These are phyloP conservation scores for Biscogniauxia sp. DNA, from an alignment of 2,329 filamentous ascomycete genomes.

Conservation along the genomic window DNA sequence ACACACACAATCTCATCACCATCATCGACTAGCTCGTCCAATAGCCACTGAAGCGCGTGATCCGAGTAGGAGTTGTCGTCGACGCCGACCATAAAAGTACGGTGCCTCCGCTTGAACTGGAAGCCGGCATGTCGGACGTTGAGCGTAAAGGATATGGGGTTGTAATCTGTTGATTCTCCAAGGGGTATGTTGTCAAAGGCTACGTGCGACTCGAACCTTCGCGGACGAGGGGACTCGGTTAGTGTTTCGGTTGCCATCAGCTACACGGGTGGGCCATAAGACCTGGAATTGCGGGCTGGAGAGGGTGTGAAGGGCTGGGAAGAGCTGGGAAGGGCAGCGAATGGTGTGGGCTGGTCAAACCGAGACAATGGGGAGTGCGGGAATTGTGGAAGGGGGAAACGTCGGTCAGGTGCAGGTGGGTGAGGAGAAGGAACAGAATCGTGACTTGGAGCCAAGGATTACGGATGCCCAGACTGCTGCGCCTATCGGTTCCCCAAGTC, in stretches of 20 bases:
- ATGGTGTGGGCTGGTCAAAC: slow-evolving; percentile 3
- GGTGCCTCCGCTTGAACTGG: slow-evolving; percentile 73
- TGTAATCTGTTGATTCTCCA: slow-evolving; percentile 58
- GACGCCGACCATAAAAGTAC: slow-evolving; percentile 87
- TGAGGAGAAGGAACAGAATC: neutral
- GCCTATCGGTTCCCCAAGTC: neutral
- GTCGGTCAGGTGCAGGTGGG: neutral
- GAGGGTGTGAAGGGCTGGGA: slow-evolving; percentile 6
- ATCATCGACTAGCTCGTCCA: slow-evolving; percentile 89
- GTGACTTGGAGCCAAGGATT: slow-evolving; percentile 2
- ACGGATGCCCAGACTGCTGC: neutral
- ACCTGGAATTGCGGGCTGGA: slow-evolving; percentile 4
- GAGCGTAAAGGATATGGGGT: slow-evolving; percentile 70
- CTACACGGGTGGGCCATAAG: slow-evolving; percentile 6
- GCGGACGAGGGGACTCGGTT: slow-evolving; percentile 32
- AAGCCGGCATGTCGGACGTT: slow-evolving; percentile 86
- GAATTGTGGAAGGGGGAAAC: neutral
- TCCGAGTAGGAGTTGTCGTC: slow-evolving; percentile 92
- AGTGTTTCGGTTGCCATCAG: slow-evolving; percentile 34
- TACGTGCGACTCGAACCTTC: slow-evolving; percentile 59
- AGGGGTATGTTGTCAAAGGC: slow-evolving; percentile 59
- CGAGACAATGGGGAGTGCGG: neutral
- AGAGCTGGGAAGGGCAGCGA: slow-evolving; percentile 8
- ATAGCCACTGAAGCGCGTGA: slow-evolving; percentile 86
- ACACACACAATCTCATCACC: slow-evolving; percentile 92